These are phyloP conservation scores for Polyporus arcularius DNA, from an alignment of 768 basidiomycete genomes.

Conservation along the genomic window DNA sequence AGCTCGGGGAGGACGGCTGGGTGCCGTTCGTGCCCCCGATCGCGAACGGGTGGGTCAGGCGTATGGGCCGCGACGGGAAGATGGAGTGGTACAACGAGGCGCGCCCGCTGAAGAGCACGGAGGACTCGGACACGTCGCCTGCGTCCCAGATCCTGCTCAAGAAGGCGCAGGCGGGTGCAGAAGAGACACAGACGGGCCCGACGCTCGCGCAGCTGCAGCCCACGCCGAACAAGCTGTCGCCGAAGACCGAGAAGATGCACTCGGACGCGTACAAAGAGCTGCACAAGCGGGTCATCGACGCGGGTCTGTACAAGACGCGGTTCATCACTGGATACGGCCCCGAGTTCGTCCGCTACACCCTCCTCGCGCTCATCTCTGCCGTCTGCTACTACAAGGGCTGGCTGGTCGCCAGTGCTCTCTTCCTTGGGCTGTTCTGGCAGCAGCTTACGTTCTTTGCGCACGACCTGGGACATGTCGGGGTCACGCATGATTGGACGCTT, in stretches of 20 bases:
- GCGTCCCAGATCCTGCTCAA: constrained; percentile 61
- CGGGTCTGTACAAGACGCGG: constrained; percentile 84
- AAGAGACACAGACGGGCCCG: constrained; percentile 35
- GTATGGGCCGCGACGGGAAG: constrained; percentile 44
- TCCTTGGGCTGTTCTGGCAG: constrained; percentile 91
- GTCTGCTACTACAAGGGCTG: constrained; percentile 63
- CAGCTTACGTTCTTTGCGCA: constrained; percentile 92
- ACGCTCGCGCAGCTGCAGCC: constrained; percentile 50
- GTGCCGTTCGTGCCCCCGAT: constrained; percentile 83
- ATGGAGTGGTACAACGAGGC: constrained; percentile 68
- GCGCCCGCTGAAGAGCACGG: constrained; percentile 37
- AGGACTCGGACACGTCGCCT: constrained; percentile 18
- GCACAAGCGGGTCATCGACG: constrained; percentile 69
- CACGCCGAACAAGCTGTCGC: constrained; percentile 54
- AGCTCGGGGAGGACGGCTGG: constrained; percentile 57
- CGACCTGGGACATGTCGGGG: constrained; percentile 93
- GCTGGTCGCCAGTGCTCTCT: constrained; percentile 74
- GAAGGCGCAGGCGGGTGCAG: constrained; percentile 41
- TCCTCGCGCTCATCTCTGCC: constrained; percentile 61
- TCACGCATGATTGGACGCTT: constrained; percentile 81
- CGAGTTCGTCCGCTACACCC: constrained; percentile 76
- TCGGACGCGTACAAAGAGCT: constrained; percentile 80
- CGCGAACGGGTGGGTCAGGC: constrained; percentile 79
- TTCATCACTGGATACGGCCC: constrained; percentile 89
- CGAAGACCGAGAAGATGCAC: constrained; percentile 61